phyloP scores from a whole-genome alignment of 306 rosid species.

The Gastrolobium villosum region DNA sequence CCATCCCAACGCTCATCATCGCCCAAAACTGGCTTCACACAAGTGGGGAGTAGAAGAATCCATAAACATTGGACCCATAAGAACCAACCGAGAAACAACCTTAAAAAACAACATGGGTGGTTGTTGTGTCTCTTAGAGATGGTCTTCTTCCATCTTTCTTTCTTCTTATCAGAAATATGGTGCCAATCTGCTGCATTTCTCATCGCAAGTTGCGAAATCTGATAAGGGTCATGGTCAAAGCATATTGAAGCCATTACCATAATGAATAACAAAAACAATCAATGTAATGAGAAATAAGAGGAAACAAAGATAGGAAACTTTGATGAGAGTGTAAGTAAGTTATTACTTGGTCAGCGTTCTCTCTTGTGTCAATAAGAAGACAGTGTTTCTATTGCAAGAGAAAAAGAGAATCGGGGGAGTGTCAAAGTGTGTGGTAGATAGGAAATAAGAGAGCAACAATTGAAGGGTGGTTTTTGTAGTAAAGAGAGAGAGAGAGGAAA shows the following conservation, averaged over 20 bases:
- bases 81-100: conserved; percentile 8
- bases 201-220: conserved; percentile 33
- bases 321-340: background rate
- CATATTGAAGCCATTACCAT: conserved; percentile 33
- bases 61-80: conserved; percentile 24
- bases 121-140: background rate
- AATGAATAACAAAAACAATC: background rate
- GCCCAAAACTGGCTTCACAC: conserved; percentile 47
- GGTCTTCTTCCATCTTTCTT: conserved; percentile 61
- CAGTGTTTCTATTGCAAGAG: background rate
- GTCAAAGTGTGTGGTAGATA: background rate
- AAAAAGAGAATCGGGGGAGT: background rate
- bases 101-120: background rate
- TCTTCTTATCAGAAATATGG: conserved; percentile 46
- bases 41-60: conserved; percentile 48
- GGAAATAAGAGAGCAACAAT: conserved; percentile 46
- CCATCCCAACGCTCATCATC: conserved; percentile 72
- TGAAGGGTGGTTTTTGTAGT: conserved; percentile 53
- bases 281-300: background rate
- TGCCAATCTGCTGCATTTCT: conserved; percentile 14
- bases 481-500: conserved; percentile 30
- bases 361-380: background rate
- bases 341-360: background rate
- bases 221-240: conserved; percentile 41
- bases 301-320: background rate